A percentile compares a stretch with the other conserved stretches of the same genome.
Evolutionary conservation across 257 asterid species (phyloP).

Genomic region (Capsicum pubescens): DNA sequence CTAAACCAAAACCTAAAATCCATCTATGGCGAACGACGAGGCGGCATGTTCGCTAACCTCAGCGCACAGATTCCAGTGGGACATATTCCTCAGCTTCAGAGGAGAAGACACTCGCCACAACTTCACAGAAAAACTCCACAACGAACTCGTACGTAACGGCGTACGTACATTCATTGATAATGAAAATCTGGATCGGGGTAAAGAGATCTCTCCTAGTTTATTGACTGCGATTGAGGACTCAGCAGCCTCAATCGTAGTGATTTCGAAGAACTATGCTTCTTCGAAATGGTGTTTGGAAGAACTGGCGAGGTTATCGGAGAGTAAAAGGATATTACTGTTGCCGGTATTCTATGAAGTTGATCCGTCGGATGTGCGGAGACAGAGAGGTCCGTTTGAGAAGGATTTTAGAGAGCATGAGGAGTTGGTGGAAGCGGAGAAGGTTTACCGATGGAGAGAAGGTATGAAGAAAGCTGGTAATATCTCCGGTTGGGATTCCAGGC

Average conservation of each 20-base stretch:
- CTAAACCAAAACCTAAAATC: no score
- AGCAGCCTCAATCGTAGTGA: constrained; percentile 42
- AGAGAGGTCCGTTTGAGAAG: constrained; percentile 34
- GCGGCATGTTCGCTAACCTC: constrained; percentile 9
- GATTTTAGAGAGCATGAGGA: constrained; percentile 19
- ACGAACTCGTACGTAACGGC: constrained; percentile 31
- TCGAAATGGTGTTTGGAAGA: constrained; percentile 47
- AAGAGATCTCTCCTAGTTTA: constrained; percentile 33
- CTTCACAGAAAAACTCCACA: constrained; percentile 39
- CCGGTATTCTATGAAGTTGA: constrained; percentile 41
- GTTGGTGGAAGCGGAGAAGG: constrained; percentile 18
- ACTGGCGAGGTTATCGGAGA: constrained; percentile 33
- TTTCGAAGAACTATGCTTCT: constrained; percentile 38
- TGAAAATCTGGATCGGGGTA: constrained; percentile 33
- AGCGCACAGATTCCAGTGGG: constrained; percentile 36
- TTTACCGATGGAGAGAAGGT: constrained; percentile 40
- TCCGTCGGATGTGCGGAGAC: constrained; percentile 42
- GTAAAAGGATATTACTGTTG: constrained; percentile 25
- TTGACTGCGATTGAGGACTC: constrained; percentile 36
- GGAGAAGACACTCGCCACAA: constrained; percentile 40
- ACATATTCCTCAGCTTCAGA: constrained; percentile 43
- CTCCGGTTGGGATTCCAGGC: constrained; percentile 42
- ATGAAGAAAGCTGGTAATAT: constrained; percentile 38
- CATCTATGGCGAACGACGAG: background rate
- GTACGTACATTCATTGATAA: constrained; percentile 41